Percentiles rank a stretch among this genome's conserved stretches.
These are phyloP conservation scores for Cucumis cinereus DNA, from an alignment of 306 rosid genomes.

Conservation along the genomic window DNA sequence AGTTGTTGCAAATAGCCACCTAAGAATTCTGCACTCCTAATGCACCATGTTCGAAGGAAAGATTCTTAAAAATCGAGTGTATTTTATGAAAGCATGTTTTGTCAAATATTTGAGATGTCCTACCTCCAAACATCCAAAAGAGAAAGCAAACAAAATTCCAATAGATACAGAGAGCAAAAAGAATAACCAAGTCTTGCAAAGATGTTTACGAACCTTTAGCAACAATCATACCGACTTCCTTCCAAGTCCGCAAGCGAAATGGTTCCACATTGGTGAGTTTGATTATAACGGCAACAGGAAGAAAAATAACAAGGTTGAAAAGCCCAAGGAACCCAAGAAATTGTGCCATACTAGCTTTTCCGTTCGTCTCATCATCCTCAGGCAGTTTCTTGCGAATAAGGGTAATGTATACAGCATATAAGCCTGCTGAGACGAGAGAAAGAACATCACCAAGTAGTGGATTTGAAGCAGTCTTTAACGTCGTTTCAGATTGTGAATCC, in stretches of 20 bases:
- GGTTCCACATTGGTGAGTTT: conserved; percentile 49
- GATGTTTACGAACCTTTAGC: conserved; percentile 67
- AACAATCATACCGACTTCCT: conserved; percentile 62
- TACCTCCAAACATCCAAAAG: background rate
- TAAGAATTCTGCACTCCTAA: background rate
- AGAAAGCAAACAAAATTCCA: background rate
- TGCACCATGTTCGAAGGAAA: background rate
- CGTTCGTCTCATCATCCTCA: conserved; percentile 50
- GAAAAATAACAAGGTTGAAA: conserved; percentile 59
- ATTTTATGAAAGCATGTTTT: background rate
- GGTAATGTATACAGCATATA: conserved; percentile 78
- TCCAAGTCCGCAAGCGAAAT: conserved; percentile 55
- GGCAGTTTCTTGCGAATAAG: conserved; percentile 84
- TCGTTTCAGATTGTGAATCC: conserved; percentile 34
- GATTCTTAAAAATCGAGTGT: background rate
- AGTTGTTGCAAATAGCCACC: background rate
- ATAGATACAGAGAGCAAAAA: background rate
- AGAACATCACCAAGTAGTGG: conserved; percentile 87
- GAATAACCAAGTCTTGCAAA: background rate
- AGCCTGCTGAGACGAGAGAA: conserved; percentile 64
- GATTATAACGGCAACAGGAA: conserved; percentile 63
- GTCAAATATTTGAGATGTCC: background rate
- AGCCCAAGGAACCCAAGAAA: conserved; percentile 88
- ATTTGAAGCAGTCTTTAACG: conserved; percentile 39
- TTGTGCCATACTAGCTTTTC: conserved; percentile 85